Percentiles rank a stretch among this genome's conserved stretches.
These are phyloP conservation scores for Umbelopsis sp. DNA, from an alignment of 192 early-diverging fungal genomes.

Conservation along the genomic window DNA sequence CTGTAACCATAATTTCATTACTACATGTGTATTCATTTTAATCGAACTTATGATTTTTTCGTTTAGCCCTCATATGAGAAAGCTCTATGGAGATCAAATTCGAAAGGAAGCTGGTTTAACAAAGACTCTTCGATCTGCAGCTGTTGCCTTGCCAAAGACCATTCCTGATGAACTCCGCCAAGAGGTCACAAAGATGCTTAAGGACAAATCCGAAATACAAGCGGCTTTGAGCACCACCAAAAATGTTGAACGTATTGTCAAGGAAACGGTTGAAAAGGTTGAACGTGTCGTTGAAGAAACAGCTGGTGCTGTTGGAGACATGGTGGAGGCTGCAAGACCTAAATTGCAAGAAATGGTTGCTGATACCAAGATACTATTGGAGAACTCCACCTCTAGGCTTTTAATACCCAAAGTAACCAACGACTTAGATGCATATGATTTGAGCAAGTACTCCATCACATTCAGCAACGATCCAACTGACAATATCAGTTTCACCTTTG, in stretches of 20 bases:
- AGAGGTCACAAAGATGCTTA: slow-evolving; percentile 49
- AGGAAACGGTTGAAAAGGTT: slow-evolving; percentile 53
- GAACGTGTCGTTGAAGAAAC: slow-evolving; percentile 69
- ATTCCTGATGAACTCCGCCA: slow-evolving; percentile 51
- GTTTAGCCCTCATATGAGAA: slow-evolving; percentile 83
- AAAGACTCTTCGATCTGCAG: slow-evolving; percentile 65
- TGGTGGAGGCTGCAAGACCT: slow-evolving; percentile 57
- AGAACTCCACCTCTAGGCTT: slow-evolving; percentile 36
- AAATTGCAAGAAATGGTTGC: slow-evolving; percentile 50
- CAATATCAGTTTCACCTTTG: slow-evolving; percentile 61
- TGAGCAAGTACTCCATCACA: slow-evolving; percentile 8
- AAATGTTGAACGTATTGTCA: slow-evolving; percentile 52
- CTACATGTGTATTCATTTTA: background rate
- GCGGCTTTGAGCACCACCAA: slow-evolving; percentile 32
- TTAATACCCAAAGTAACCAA: slow-evolving; percentile 38
- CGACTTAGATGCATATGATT: slow-evolving; percentile 44
- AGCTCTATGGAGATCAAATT: slow-evolving; percentile 83
- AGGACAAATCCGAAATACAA: slow-evolving; percentile 55
- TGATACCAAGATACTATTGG: slow-evolving; percentile 45
- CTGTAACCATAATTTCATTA: background rate
- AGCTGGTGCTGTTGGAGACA: slow-evolving; percentile 45
- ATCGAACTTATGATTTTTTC: background rate
- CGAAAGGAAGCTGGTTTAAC: slow-evolving; percentile 82
- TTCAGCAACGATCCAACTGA: background rate
- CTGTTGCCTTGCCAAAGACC: slow-evolving; percentile 60